Base-by-base conservation (phyloP, 2,329 filamentous ascomycete species). In the Aspergillus brasiliensis region DNA sequence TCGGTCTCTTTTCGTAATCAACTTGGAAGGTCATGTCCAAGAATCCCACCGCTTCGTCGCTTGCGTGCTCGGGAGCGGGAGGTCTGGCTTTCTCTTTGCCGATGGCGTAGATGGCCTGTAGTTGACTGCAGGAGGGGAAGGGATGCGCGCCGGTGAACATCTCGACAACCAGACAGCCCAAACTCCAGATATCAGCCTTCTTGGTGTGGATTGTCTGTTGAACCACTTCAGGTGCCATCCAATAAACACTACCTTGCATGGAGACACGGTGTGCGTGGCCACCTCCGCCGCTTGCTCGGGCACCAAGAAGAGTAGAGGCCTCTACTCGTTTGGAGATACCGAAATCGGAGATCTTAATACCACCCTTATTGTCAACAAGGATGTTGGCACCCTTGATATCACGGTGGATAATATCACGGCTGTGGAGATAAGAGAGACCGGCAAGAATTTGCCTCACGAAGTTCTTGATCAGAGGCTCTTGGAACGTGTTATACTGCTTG, bases 361-460 rank as follows among this genome's bases (percentile, higher is more conserved):
- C 94, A 60, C 95, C 95, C 79, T 98, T 97, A 82, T 98, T 98
- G 81, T 99, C 95, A 59, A 99, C 95, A 5, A 99, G 87, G 67
- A 99, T 96, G 74, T 99, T 99, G 75, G 95, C 95, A 51, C 95
- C 95, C 81, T 99, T 99, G 84, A 99, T 98, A 73, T 99, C 95
- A 62, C 95, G 90, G 76, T 99, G 95, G 69, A 99, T 98, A 72
- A 99, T 99, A 73, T 97, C 95, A 65, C 89, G 88, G 73, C 89
- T 90, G 80, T 99, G 95, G 15, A 99, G 86, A 75, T 98, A 99
- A 3, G 91, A 93, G 28, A 99, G 84, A 49, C 95, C 95, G 34
- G 90, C 89, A 62, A 99, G 83, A 66, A 99, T 99, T 77, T 99
- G 95, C 34, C 94, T 89, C 53, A 98, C 94, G 73, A 99, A 99